A percentile compares a stretch with the other conserved stretches of the same genome.
These are phyloP conservation scores for Kalmusia sp. DNA, from an alignment of 2,329 filamentous ascomycete genomes.

Conservation along the genomic window DNA sequence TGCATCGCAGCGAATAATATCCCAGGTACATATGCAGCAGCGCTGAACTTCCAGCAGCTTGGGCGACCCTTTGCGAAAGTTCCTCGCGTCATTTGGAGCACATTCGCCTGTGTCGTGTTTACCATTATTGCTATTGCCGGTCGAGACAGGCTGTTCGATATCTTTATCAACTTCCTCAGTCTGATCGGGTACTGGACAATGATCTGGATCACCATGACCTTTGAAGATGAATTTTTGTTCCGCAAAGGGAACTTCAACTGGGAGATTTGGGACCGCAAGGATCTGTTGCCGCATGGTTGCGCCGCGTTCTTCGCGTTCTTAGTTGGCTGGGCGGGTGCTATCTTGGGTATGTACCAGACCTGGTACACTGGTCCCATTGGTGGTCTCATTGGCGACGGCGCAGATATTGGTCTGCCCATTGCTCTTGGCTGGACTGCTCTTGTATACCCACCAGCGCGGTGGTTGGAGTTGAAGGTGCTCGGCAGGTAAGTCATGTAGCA, in stretches of 20 bases:
- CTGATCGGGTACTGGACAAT: slow-evolving; percentile 42
- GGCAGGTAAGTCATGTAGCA: too few relatives aligned
- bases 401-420: slow-evolving; percentile 61
- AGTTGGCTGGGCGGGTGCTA: slow-evolving; percentile 27
- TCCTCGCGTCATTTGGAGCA: slow-evolving; percentile 72
- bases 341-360: slow-evolving; percentile 32
- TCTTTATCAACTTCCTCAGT: slow-evolving; percentile 67
- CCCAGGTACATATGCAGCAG: slow-evolving; percentile 71
- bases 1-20: slow-evolving; percentile 75
- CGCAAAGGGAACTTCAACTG: slow-evolving; percentile 25
- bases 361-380: slow-evolving; percentile 32
- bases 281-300: slow-evolving; percentile 26
- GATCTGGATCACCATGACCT: slow-evolving; percentile 31
- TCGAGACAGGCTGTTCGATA: slow-evolving; percentile 62
- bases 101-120: slow-evolving; percentile 59
- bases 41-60: slow-evolving; percentile 71
- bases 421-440: slow-evolving; percentile 63
- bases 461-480: slow-evolving; percentile 51
- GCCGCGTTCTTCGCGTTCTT: slow-evolving; percentile 30
- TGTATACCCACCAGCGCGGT: slow-evolving; percentile 62
- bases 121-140: slow-evolving; percentile 72
- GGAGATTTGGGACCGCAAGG: slow-evolving; percentile 30
- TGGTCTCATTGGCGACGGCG: slow-evolving; percentile 49
- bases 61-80: slow-evolving; percentile 64
- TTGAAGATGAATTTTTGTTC: slow-evolving; percentile 31